Evolutionary conservation across 768 basidiomycete species (phyloP).

Genomic region (Rhizopogon salebrosus): DNA sequence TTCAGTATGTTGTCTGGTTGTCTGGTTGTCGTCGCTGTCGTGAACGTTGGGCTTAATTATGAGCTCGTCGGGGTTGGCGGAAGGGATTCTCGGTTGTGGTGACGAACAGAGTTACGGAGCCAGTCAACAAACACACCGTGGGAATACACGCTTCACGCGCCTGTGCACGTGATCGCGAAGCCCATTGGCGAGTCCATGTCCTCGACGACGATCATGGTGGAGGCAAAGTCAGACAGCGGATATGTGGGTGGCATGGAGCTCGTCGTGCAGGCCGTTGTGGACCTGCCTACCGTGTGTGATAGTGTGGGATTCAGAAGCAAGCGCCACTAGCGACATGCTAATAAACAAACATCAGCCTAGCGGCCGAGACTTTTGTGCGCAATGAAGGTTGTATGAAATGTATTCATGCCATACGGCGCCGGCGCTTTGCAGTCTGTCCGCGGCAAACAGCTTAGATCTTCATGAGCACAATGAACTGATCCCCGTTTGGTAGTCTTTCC

Average conservation of each 20-base stretch:
- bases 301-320: too few relatives aligned
- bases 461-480: too few relatives aligned
- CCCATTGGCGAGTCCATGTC: not conserved
- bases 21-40: slow-evolving; percentile 14
- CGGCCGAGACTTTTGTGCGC: too few relatives aligned
- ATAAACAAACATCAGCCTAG: too few relatives aligned
- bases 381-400: too few relatives aligned
- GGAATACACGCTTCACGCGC: slow-evolving; percentile 23
- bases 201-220: not conserved
- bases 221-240: too few relatives aligned
- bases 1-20: slow-evolving; percentile 7
- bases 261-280: too few relatives aligned
- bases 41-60: slow-evolving; percentile 9
- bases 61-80: slow-evolving; percentile 6
- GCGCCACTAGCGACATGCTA: too few relatives aligned
- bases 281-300: too few relatives aligned
- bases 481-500: too few relatives aligned
- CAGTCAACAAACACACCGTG: slow-evolving; percentile 19
- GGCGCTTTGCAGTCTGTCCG: slow-evolving; percentile 61
- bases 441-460: slow-evolving; percentile 62
- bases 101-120: not conserved
- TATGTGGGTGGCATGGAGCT: not conserved
- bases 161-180: slow-evolving; percentile 24
- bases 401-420: too few relatives aligned
- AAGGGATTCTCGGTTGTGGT: slow-evolving; percentile 7